Evolutionary conservation across 768 basidiomycete species (phyloP).

Genomic region (Suillus brevipes): DNA sequence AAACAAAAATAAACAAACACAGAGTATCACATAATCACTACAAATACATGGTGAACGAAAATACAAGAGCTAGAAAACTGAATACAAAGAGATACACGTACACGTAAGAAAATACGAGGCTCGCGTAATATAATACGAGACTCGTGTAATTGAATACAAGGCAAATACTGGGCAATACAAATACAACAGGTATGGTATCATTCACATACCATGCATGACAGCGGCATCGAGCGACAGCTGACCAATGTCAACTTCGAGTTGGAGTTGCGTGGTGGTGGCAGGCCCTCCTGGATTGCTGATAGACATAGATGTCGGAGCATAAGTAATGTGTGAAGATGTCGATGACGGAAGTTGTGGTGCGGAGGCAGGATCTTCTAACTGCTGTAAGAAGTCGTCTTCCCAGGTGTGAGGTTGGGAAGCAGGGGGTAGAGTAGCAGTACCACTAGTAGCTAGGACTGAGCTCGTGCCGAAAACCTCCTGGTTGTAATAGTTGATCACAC

Average conservation of each 20-base stretch:
- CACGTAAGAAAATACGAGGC: too few species aligned
- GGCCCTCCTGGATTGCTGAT: background rate
- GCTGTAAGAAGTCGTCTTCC: slow-evolving; percentile 1
- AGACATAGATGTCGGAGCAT: background rate
- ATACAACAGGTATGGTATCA: too few species aligned
- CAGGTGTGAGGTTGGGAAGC: background rate
- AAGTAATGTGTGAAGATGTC: background rate
- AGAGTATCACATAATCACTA: too few species aligned
- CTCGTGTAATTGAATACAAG: too few species aligned
- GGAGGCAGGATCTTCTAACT: background rate
- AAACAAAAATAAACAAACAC: too few species aligned
- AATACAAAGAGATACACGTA: too few species aligned
- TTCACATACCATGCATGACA: too few species aligned
- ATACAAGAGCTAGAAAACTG: too few species aligned
- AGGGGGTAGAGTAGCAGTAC: background rate
- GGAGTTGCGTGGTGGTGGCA: background rate
- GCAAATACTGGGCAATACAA: too few species aligned
- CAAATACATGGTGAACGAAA: too few species aligned
- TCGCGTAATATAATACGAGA: too few species aligned
- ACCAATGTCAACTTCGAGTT: background rate
- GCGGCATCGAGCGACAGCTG: background rate
- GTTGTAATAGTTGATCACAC: background rate
- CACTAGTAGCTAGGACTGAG: background rate
- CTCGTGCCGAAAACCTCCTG: background rate
- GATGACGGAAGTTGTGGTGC: background rate